A percentile compares a stretch with the other conserved stretches of the same genome.
Evolutionary conservation across 208 protist species (phyloP).

Genomic region (Wallacemonas sp.): DNA sequence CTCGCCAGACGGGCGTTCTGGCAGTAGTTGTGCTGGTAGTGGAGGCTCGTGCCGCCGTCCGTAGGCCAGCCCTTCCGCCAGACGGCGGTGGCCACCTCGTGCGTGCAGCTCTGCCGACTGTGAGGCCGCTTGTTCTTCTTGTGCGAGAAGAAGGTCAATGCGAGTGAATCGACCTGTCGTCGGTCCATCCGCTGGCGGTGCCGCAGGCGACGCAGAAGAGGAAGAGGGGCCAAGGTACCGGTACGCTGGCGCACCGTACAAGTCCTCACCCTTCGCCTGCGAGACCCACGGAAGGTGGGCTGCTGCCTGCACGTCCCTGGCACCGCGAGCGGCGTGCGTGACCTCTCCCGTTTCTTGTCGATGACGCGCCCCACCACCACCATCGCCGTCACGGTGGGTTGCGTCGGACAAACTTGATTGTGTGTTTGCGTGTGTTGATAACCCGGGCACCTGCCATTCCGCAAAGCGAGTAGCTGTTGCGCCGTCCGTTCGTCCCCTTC

Average conservation of each 20-base stretch:
- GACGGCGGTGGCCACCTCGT: background rate
- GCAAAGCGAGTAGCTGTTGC: background rate
- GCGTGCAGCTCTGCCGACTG: background rate
- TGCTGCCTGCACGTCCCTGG: too few relatives aligned
- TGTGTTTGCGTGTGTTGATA: background rate
- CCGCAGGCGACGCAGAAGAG: background rate
- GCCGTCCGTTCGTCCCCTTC: too few relatives aligned
- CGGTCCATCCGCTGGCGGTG: background rate
- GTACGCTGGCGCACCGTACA: slow-evolving; percentile 11
- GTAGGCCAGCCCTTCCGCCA: background rate
- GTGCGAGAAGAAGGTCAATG: slow-evolving; percentile 1
- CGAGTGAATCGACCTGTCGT: background rate
- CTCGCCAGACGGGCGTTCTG: too few relatives aligned
- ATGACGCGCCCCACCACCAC: too few relatives aligned
- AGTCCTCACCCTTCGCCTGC: background rate
- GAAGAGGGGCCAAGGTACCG: background rate
- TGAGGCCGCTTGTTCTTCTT: background rate
- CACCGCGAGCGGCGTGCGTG: too few relatives aligned
- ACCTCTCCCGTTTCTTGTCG: too few relatives aligned
- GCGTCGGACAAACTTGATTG: too few relatives aligned
- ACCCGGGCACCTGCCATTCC: slow-evolving; percentile 14
- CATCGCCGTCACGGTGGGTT: too few relatives aligned
- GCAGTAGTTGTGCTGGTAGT: too few relatives aligned
- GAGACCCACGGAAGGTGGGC: background rate
- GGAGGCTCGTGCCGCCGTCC: background rate